A percentile compares a stretch with the other conserved stretches of the same genome.
Conservation (phyloP, 257 asterid genomes). For the Lycium barbarum region DNA sequence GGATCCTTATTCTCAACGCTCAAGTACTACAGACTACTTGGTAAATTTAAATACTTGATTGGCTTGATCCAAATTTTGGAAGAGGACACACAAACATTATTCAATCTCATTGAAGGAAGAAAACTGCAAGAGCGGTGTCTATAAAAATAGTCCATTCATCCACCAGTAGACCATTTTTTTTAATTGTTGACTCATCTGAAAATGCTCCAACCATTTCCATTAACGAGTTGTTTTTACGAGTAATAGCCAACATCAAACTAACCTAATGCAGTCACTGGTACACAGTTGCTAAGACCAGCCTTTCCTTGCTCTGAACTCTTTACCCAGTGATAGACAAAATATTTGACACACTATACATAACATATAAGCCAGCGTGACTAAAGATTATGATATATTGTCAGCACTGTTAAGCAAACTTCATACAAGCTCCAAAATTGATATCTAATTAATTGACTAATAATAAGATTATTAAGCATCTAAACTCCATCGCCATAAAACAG, state of each 20-base stretch:
- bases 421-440: not conserved
- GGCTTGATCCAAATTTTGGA: not conserved
- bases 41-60: not conserved
- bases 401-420: constrained; percentile 15
- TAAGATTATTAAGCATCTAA: not conserved
- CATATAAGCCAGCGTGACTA: not conserved
- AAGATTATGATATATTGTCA: not conserved
- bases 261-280: not conserved
- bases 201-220: not conserved
- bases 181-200: not conserved
- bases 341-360: not conserved
- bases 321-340: not conserved
- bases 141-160: constrained; percentile 7
- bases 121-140: not conserved
- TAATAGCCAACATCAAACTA: constrained; percentile 16
- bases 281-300: not conserved
- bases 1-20: not conserved
- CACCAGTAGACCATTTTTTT: not conserved
- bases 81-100: not conserved
- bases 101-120: not conserved
- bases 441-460: not conserved
- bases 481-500: constrained; percentile 5
- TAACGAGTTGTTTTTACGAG: not conserved
- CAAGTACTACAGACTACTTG: not conserved
- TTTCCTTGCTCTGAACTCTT: not conserved